Evolutionary conservation across 208 protist species (phyloP), one percentile per base, ranked within the genome.

Genomic region (Trichomonas tenax): DNA sequence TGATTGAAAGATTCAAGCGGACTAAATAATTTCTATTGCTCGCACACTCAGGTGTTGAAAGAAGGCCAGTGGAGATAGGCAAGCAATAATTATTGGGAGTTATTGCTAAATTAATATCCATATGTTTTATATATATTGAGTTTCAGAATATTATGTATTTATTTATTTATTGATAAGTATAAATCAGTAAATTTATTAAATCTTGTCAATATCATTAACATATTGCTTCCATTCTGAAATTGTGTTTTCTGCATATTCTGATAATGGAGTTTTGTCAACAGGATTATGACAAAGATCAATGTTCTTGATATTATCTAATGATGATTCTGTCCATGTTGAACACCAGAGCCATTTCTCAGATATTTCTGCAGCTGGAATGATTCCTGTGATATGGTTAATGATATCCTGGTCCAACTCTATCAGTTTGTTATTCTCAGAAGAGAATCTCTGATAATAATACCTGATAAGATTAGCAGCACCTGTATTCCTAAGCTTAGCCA

Each of bases 261-360:
- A 89, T 95, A 98, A 98, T 82, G 96, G 82, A 96, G 96, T 84
- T 90, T 98, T 98, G 9, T 97, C 98, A 8, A 97, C 46, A 34
- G 97, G 97, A 95, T 98, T 98, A 63, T 97, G 98, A 96, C 97
- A 98, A 14, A 98, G 96, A 88, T 98, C 97, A 63, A 98, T 97
- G 0, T 96, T 97, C 89, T 46, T n/a, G 81, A 97, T 96, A 23
- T 63, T 93, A 15, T 96, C 96, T 31, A 97, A 89, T 36, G 51
- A 49, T 49, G 97, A 98, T n/a, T n/a, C n/a, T n/a, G n/a, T n/a
- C 97, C 97, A 97, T 4, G 96, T 97, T 96, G 97, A 96, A 82
- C 97, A 98, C 97, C 97, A 98, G 14, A 98, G 96, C 97, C 97
- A 98, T 23, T 98, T 96, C 95, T 97, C 96, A 21, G 97, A 97